Evolutionary conservation across 768 basidiomycete genomes (phyloP), one percentile per base, ranked within the genome.

Genomic region (Chalciporus chontae): DNA sequence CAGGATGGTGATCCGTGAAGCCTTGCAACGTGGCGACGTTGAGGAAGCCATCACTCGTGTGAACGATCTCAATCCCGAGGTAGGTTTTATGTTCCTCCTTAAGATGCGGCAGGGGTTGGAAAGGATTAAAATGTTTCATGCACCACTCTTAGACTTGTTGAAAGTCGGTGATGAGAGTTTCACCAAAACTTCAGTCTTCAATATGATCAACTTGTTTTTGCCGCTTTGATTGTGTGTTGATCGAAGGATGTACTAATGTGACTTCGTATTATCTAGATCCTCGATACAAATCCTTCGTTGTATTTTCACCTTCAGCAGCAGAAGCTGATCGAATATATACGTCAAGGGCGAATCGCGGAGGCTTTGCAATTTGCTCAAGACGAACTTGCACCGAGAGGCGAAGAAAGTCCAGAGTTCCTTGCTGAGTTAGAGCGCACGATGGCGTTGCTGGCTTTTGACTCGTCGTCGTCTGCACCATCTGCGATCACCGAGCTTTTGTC

Each of bases 221-320:
- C 40, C 23, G 9, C 18, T 11, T 53, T 43, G 34, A 29, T 37
- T 29, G 11, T 45, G 27, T 8, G 19, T 45, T 31, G 34, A 46
- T 34, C 5, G 21, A 47, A 34, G 29, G 21, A n/a, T 40, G 43
- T 45, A 43, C 59, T 67, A 51, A 67, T 24, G 13, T 67, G 47
- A 66, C 65, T 52, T 46, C 15, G 40, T 52, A 29, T 62, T 50
- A 51, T 60, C 56, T 69, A 99, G 96, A 96, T 99, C 62, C 77
- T 99, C 63, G 96, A 99, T 68, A 92, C 89, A 32, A 95, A 97
- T 67, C 90, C 92, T 8, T 82, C 83, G 10, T 73, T 99, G 45
- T 94, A 94, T 67, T 99, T 99, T 70, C 91, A 90, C 60, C 79
- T 99, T 10, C 93, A 97, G 59, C 94, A 97, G 55, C 93, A 96